Evolutionary conservation across 306 rosid species (phyloP), one percentile per base, ranked within the genome.

Genomic region (Prunus mongolica): DNA sequence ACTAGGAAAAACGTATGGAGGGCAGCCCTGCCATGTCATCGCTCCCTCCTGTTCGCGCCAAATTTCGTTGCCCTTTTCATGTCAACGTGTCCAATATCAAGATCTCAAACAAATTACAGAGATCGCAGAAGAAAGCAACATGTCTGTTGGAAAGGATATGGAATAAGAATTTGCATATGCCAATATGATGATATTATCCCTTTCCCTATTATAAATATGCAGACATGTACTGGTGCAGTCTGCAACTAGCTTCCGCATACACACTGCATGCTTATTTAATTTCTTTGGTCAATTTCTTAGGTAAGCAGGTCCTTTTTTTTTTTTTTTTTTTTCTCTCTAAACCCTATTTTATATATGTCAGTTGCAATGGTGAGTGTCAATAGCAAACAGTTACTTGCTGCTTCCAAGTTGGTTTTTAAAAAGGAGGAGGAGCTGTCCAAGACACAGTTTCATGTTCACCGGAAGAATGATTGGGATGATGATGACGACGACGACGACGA

Each of bases 401-500:
- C 75, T 41, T 72, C 85, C 47, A 38, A 50, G 64, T 52, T 72
- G 68, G 72, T 79, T 67, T 28, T 25, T 62, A 41, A 46, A 69
- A 73, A 68, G 77, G 50, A 82, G 57, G 74, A 65, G 77, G 50
- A 82, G 51, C 63, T 60, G 60, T 24, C 54, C 28, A 44, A 45
- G 7, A 67, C 72, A 34, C 67, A 62, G 69, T 22, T 65, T 52
- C 30, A 57, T 76, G 77, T 67, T n/a, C n/a, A 20, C 1, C 18
- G 11, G 12, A 84, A 83, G 69, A 65, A 54, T 1, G 86, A 60
- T 25, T 60, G 34, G 65, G 65, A 81, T 0, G 87, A 67, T 0
- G 88, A 84, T 0, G 91, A 89, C 0, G 86, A 85, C 0, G 86
- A 85, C 0, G 84, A 84, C 0, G 86, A 73, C 0, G 90, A 89